Percentiles rank a stretch among this genome's conserved stretches.
These are phyloP conservation scores for Mortierella sp. DNA, from an alignment of 371 early-diverging fungal species.

Conservation along the genomic window DNA sequence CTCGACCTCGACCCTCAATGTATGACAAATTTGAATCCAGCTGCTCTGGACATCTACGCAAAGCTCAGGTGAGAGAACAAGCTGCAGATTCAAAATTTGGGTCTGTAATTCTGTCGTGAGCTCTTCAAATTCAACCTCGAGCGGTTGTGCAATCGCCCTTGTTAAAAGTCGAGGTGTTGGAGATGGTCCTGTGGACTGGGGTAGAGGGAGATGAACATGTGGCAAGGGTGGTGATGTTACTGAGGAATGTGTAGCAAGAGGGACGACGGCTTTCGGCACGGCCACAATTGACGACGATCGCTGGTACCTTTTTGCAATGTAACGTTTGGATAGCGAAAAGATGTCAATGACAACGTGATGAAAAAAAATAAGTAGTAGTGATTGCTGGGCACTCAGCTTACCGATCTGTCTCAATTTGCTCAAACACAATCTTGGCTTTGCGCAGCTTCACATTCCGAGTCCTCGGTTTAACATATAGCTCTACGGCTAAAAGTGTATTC, in stretches of 20 bases:
- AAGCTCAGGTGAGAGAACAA: slow-evolving; percentile 50
- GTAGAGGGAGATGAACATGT: slow-evolving; percentile 8
- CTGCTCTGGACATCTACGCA: slow-evolving; percentile 51
- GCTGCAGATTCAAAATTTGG: slow-evolving; percentile 34
- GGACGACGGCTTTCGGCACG: slow-evolving; percentile 36
- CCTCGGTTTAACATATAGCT: slow-evolving; percentile 49
- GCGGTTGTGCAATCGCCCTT: slow-evolving; percentile 41
- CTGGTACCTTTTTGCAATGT: slow-evolving; percentile 24
- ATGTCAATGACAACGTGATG: background rate
- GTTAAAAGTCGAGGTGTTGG: slow-evolving; percentile 51
- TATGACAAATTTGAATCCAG: slow-evolving; percentile 49
- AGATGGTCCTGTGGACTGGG: slow-evolving; percentile 22
- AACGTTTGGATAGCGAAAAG: background rate
- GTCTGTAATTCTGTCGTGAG: slow-evolving; percentile 35
- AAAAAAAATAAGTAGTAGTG: too few relatives aligned
- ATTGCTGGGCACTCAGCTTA: slow-evolving; percentile 19
- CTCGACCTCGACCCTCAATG: slow-evolving; percentile 45
- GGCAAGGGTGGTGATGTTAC: slow-evolving; percentile 14
- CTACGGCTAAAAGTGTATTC: slow-evolving; percentile 48
- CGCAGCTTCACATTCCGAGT: slow-evolving; percentile 47
- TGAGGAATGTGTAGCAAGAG: slow-evolving; percentile 21
- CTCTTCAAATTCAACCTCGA: slow-evolving; percentile 49
- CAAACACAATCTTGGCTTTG: slow-evolving; percentile 51
- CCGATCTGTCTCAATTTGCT: slow-evolving; percentile 57
- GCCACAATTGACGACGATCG: slow-evolving; percentile 19